phyloP scores from a whole-genome alignment of 108 stramenopile species.

The Discostella stelligeroides region DNA sequence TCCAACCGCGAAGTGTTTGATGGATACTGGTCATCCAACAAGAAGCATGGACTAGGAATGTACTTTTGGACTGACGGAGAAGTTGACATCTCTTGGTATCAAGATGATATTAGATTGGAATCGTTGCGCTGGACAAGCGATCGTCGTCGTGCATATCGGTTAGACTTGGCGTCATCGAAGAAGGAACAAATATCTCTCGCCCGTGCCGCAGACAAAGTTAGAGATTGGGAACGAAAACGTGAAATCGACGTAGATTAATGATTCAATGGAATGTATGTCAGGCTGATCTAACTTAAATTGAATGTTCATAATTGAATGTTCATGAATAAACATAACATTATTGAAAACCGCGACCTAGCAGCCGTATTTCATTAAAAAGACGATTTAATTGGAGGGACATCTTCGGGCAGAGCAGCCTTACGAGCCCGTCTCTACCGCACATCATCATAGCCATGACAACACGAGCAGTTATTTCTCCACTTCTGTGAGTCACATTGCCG shows the following conservation, averaged over 20 bases:
- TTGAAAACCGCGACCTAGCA: too few species aligned
- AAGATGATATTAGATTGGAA: constrained; percentile 35
- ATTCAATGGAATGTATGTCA: too few species aligned
- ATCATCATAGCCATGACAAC: too few species aligned
- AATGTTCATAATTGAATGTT: too few species aligned
- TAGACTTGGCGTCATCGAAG: constrained; percentile 32
- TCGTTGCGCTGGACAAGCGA: constrained; percentile 50
- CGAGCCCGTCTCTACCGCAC: too few species aligned
- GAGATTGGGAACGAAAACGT: constrained; percentile 27
- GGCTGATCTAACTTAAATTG: too few species aligned
- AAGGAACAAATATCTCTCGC: constrained; percentile 36
- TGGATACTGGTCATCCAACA: constrained; percentile 41
- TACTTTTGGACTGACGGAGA: constrained; percentile 51
- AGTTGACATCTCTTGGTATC: constrained; percentile 47
- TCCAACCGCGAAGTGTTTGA: constrained; percentile 49
- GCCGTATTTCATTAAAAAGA: too few species aligned
- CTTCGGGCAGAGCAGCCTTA: too few species aligned
- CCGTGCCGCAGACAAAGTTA: constrained; percentile 36
- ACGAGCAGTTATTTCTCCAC: too few species aligned
- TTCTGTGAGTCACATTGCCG: too few species aligned
- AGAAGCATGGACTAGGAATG: constrained; percentile 42
- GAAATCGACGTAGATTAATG: not conserved
- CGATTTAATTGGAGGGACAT: too few species aligned
- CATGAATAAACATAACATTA: too few species aligned
- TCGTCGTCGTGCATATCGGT: constrained; percentile 25